phyloP scores from a whole-genome alignment of 495 filamentous ascomycete genomes.

The Neurospora sp. region DNA sequence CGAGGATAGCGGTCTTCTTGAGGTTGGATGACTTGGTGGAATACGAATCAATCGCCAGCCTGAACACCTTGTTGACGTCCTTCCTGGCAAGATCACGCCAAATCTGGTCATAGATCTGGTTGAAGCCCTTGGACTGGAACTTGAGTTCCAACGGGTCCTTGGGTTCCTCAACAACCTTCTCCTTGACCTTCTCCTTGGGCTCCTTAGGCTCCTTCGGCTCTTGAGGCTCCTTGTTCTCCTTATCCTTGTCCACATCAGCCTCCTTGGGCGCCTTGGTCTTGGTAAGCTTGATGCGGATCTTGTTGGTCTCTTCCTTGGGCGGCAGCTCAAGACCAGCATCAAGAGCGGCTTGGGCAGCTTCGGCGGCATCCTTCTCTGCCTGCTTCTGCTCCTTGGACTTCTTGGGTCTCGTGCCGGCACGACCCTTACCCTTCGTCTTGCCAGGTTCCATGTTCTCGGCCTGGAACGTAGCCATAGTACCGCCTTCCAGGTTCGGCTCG shows the following conservation, averaged over 20 bases:
- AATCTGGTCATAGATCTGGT: constrained; percentile 97
- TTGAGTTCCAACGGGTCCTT: constrained; percentile 40
- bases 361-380: constrained; percentile 85
- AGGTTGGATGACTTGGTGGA: constrained; percentile 80
- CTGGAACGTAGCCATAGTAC: constrained; percentile 78
- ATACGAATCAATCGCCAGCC: constrained; percentile 73
- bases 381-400: constrained; percentile 97
- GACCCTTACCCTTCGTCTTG: constrained; percentile 55
- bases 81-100: constrained; percentile 91
- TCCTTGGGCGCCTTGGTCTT: constrained; percentile 22
- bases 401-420: constrained; percentile 57
- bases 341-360: constrained; percentile 75
- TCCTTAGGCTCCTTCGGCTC: constrained; percentile 47
- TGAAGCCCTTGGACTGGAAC: constrained; percentile 84
- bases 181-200: constrained; percentile 55
- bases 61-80: constrained; percentile 83
- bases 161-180: constrained; percentile 48
- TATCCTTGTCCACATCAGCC: constrained; percentile 30
- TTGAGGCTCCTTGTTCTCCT: constrained; percentile 36
- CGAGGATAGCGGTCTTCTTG: constrained; percentile 94
- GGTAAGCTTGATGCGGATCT: constrained; percentile 46
- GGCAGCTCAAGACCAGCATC: constrained; percentile 73
- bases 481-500: constrained; percentile 76
- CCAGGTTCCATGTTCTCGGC: constrained; percentile 50
- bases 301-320: constrained; percentile 56